Percentiles rank a stretch among this genome's conserved stretches.
These are phyloP conservation scores for Suillus subaureus DNA, from an alignment of 768 basidiomycete genomes.

Conservation along the genomic window DNA sequence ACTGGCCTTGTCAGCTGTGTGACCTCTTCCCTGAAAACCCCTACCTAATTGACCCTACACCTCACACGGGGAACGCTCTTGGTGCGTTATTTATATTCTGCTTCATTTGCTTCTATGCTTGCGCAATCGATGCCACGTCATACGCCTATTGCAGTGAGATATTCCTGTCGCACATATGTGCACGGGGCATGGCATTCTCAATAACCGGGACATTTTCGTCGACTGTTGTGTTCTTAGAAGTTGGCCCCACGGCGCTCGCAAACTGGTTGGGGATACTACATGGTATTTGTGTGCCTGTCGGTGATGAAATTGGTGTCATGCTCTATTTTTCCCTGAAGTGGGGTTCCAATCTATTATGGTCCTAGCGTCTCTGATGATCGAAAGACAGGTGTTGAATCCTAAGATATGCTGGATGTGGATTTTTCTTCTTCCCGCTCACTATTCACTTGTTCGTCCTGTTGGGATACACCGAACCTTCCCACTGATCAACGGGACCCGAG, in stretches of 20 bases:
- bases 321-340: constrained; percentile 8
- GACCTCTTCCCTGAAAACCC: neutral
- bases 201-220: constrained; percentile 4
- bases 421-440: neutral
- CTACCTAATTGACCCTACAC: neutral
- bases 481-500: neutral
- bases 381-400: neutral
- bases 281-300: constrained; percentile 1
- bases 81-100: constrained; percentile 8
- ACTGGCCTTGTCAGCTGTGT: neutral
- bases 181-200: constrained; percentile 5
- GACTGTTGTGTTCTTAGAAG: constrained; percentile 2
- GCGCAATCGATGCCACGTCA: constrained; percentile 7
- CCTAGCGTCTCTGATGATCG: neutral
- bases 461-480: neutral
- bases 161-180: neutral
- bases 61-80: neutral
- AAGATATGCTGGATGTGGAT: neutral
- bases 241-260: neutral
- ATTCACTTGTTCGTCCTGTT: neutral
- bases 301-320: neutral
- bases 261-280: neutral
- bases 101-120: constrained; percentile 10
- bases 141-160: constrained; percentile 2
- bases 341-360: neutral